Conservation (phyloP, 192 early-diverging fungal genomes). For the Rhizophagus clarus region DNA sequence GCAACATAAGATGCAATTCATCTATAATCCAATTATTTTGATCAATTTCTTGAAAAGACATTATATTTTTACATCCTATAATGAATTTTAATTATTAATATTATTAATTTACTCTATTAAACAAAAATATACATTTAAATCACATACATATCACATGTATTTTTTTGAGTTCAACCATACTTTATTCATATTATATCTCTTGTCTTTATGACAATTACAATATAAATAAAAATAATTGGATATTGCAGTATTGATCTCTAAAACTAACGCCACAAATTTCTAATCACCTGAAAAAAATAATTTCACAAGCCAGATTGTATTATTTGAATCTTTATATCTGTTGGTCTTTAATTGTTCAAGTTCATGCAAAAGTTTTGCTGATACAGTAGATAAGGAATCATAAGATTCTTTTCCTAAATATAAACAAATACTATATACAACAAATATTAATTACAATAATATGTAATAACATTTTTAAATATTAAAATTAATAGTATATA, state of each 20-base stretch:
- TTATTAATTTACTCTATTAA: too few relatives aligned
- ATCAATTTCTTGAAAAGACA: background rate
- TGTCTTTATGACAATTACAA: conserved; percentile 5
- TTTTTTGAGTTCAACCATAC: background rate
- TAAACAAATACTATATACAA: too few relatives aligned
- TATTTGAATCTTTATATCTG: background rate
- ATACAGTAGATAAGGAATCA: background rate
- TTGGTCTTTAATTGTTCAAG: background rate
- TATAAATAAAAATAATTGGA: background rate
- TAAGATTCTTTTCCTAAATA: background rate
- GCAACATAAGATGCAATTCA: background rate
- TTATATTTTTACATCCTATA: background rate
- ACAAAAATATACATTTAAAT: too few relatives aligned
- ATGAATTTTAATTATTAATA: conserved; percentile 8
- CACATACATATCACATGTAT: background rate
- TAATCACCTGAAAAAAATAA: conserved; percentile 5
- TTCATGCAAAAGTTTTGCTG: background rate
- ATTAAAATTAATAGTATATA: background rate
- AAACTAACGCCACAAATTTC: background rate
- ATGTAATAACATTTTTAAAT: background rate
- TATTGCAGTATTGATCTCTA: background rate
- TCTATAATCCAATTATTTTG: background rate
- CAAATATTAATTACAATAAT: background rate
- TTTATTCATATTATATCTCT: background rate
- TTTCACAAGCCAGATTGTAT: background rate